These are phyloP conservation scores for Boletus tylopilopsis DNA, from an alignment of 768 basidiomycete genomes.

Conservation along the genomic window DNA sequence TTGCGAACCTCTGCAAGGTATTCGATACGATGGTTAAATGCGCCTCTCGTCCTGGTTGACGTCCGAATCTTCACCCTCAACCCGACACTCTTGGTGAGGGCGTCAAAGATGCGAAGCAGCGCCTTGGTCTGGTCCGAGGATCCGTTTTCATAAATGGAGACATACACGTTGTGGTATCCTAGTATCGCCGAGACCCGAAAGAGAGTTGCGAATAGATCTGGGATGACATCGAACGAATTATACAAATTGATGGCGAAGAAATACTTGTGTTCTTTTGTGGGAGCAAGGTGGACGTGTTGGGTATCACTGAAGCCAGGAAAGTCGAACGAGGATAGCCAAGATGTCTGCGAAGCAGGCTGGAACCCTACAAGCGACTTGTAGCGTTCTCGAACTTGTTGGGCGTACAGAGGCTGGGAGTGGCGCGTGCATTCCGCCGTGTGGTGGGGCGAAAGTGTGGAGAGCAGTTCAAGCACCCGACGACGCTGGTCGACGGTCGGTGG, in stretches of 20 bases:
- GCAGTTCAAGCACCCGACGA: constrained; percentile 76
- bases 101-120: constrained; percentile 90
- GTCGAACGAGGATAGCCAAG: constrained; percentile 62
- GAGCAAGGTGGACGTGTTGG: constrained; percentile 35
- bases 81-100: constrained; percentile 84
- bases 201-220: constrained; percentile 94
- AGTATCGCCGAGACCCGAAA: constrained; percentile 90
- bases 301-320: constrained; percentile 38
- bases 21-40: constrained; percentile 99
- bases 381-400: constrained; percentile 78
- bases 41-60: constrained; percentile 87
- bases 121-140: constrained; percentile 99
- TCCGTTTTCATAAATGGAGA: constrained; percentile 99
- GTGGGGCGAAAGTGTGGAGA: constrained; percentile 85
- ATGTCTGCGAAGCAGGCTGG: constrained; percentile 49
- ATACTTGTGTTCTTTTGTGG: constrained; percentile 84
- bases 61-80: constrained; percentile 92
- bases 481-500: constrained; percentile 85
- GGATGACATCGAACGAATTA: constrained; percentile 98
- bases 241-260: constrained; percentile 99
- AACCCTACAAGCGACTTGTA: constrained; percentile 84
- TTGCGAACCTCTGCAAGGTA: constrained; percentile 99
- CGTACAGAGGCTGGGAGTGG: constrained; percentile 78
- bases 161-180: constrained; percentile 97
- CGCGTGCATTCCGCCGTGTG: constrained; percentile 93